phyloP scores from a whole-genome alignment of 2,329 filamentous ascomycete species.

The Nothophaeocryptopus gaeumannii region DNA sequence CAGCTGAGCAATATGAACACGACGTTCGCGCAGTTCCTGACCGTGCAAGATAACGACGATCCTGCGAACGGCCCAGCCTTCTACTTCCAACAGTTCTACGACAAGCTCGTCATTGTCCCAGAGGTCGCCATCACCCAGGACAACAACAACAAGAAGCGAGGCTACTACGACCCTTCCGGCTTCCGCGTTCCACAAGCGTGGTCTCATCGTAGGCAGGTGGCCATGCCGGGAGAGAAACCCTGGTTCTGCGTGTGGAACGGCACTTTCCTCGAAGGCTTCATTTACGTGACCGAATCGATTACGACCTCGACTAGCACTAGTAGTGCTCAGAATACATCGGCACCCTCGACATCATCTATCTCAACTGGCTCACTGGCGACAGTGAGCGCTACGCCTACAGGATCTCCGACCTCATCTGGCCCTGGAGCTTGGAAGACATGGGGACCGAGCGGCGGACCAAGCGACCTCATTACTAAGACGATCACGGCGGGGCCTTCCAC shows the following conservation, averaged over 20 bases:
- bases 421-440: background rate
- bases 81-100: conserved; percentile 61
- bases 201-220: conserved; percentile 41
- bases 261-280: conserved; percentile 64
- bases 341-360: conserved; percentile 9
- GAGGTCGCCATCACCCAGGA: conserved; percentile 31
- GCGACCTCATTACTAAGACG: conserved; percentile 5
- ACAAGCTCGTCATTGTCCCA: conserved; percentile 61
- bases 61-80: conserved; percentile 58
- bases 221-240: conserved; percentile 56
- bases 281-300: conserved; percentile 59
- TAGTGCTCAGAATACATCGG: conserved; percentile 8
- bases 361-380: conserved; percentile 12
- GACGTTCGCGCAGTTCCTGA: conserved; percentile 44
- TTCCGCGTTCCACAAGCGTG: conserved; percentile 16
- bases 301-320: conserved; percentile 23
- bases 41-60: conserved; percentile 58
- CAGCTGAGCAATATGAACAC: conserved; percentile 51
- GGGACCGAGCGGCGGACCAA: too few species aligned
- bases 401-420: background rate
- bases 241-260: conserved; percentile 71
- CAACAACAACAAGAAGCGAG: conserved; percentile 28
- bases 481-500: background rate
- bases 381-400: conserved; percentile 3
- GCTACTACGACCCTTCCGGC: conserved; percentile 18